Conservation (phyloP, 2,329 filamentous ascomycete species). For the Basipetospora sp. region DNA sequence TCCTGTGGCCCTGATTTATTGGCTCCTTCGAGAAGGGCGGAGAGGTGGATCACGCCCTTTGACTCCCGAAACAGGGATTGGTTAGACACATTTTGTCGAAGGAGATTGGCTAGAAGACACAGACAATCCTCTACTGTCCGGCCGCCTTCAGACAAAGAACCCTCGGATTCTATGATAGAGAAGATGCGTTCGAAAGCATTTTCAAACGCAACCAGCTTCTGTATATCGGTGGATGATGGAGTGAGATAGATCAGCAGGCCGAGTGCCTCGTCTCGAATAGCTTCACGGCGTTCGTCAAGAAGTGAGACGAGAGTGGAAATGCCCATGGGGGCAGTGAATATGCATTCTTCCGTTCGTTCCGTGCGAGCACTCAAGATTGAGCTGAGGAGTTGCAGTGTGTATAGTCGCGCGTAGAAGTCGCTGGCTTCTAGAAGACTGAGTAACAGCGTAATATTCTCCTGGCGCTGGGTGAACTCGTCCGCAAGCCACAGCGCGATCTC, state of each 20-base stretch:
- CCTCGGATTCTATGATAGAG: conserved; percentile 65
- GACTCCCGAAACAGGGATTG: conserved; percentile 89
- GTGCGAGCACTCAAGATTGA: conserved; percentile 75
- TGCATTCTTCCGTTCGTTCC: conserved; percentile 85
- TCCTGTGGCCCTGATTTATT: conserved; percentile 32
- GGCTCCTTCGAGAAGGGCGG: conserved; percentile 48
- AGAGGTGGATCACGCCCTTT: conserved; percentile 60
- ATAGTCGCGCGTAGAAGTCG: conserved; percentile 84
- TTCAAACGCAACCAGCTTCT: conserved; percentile 91
- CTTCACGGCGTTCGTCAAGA: conserved; percentile 74
- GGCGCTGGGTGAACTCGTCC: conserved; percentile 92
- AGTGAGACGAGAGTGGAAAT: conserved; percentile 73
- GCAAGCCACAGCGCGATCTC: conserved; percentile 93
- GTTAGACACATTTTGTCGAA: conserved; percentile 77
- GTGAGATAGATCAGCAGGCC: conserved; percentile 80
- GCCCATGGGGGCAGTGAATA: conserved; percentile 75
- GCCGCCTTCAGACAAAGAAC: conserved; percentile 66
- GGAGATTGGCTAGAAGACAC: conserved; percentile 74
- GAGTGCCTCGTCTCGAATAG: conserved; percentile 74
- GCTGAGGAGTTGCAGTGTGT: conserved; percentile 75
- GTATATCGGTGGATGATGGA: conserved; percentile 70
- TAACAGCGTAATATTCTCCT: conserved; percentile 88
- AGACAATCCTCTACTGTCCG: conserved; percentile 86
- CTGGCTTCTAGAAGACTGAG: conserved; percentile 74
- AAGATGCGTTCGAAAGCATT: conserved; percentile 85